These are phyloP conservation scores for Colletotrichum noveboracense DNA, from an alignment of 2,329 filamentous ascomycete genomes.

Conservation along the genomic window DNA sequence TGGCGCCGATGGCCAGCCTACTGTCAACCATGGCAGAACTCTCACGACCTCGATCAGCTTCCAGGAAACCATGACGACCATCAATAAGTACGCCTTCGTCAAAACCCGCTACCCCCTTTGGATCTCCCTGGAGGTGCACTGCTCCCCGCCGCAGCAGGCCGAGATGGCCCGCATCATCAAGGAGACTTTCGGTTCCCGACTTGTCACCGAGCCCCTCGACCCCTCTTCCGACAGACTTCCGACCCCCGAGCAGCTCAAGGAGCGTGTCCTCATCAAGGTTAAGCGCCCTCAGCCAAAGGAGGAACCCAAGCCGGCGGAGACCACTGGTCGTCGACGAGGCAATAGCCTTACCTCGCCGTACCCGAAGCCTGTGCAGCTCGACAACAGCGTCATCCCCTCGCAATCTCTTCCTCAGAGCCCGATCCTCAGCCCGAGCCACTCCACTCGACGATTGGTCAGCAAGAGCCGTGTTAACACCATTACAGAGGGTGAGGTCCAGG, in stretches of 20 bases:
- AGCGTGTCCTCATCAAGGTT: conserved; percentile 90
- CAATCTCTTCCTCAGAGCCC: conserved; percentile 61
- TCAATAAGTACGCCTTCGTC: conserved; percentile 93
- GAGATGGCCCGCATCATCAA: conserved; percentile 91
- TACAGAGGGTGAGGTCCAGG: conserved; percentile 61
- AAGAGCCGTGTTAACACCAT: conserved; percentile 64
- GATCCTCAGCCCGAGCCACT: conserved; percentile 55
- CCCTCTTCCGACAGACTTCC: conserved; percentile 73
- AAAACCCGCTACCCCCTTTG: conserved; percentile 89
- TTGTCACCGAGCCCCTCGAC: conserved; percentile 79
- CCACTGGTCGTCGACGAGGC: conserved; percentile 56
- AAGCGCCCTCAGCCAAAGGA: conserved; percentile 66
- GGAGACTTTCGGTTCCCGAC: conserved; percentile 78
- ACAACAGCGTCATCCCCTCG: conserved; percentile 59
- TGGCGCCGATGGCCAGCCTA: conserved; percentile 82
- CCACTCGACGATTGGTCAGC: conserved; percentile 50
- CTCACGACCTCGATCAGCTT: conserved; percentile 90
- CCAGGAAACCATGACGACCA: conserved; percentile 87
- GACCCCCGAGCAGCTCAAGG: conserved; percentile 83
- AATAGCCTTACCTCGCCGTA: conserved; percentile 83
- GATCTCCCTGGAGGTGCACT: conserved; percentile 95
- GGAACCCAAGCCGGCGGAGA: conserved; percentile 38
- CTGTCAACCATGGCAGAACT: conserved; percentile 90
- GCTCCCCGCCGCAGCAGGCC: conserved; percentile 80
- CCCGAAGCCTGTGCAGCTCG: conserved; percentile 64